Base-by-base conservation (phyloP, 148 eudicot species). In the Suaeda aralocaspica region DNA sequence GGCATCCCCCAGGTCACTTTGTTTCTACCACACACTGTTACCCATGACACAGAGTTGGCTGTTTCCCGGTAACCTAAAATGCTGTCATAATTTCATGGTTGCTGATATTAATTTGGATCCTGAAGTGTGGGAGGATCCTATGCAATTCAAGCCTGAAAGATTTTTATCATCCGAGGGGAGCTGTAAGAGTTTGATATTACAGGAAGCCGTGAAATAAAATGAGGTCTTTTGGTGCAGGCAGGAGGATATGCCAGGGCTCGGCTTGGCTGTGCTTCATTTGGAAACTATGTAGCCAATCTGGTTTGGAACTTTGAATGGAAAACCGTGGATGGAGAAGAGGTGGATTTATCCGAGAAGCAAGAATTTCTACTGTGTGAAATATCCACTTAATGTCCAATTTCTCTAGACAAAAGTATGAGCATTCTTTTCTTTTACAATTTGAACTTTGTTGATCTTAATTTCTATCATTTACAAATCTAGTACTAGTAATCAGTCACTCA, bases 151-250 rank as follows among this genome's bases (percentile, higher is more conserved):
- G 74, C 90, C 94, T 0, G 88, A 86, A 69, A 86, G 94, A 64
- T 89, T 89, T 71, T 58, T 86, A 74, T 15, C 67, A 10, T 59
- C 22, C 10, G 73, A 68, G 14, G 72, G 29, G 41, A 63, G 10
- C 18, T 39, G 18, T 5, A 48, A 30, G 68, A 42, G 58, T 78
- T 84, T 51, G 92, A 88, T 65, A 65, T 85, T 56, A 87, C 83
- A 0, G 81, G 95, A 59, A 83, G 81, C 19, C 78, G 67, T n/a
- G 96, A 84, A 80, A 84, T 89, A 9, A 89, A 71, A 89, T 85
- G 96, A 87, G 87, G 90, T 88, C 96, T 19, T 82, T 84, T 59
- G 94, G 94, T 26, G 91, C 75, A 0, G 94, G 94, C 28, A 82
- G 94, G 68, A 83, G 91, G 59, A 80, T 89, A 2, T 89, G 94